A percentile compares a stretch with the other conserved stretches of the same genome.
These are phyloP conservation scores for Solanum sitiens DNA, from an alignment of 257 asterid species.

Conservation along the genomic window DNA sequence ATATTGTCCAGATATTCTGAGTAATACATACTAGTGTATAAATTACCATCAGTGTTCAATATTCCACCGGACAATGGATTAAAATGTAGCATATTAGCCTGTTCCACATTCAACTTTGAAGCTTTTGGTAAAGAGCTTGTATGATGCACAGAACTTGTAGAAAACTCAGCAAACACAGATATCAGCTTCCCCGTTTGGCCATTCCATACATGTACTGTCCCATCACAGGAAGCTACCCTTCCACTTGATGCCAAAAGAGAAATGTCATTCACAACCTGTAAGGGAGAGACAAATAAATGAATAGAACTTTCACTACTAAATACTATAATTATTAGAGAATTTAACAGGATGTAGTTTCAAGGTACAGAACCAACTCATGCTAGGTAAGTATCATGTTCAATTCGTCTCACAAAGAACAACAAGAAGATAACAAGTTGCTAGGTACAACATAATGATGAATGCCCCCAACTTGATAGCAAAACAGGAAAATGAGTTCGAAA, in stretches of 20 bases:
- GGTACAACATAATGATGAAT: not conserved
- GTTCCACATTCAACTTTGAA: slow-evolving; percentile 48
- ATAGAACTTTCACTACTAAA: not conserved
- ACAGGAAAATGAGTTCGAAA: not conserved
- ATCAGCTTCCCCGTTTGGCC: slow-evolving; percentile 76
- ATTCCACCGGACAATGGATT: slow-evolving; percentile 72
- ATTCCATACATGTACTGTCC: slow-evolving; percentile 91
- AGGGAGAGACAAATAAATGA: slow-evolving; percentile 3
- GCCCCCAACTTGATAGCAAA: not conserved
- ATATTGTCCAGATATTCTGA: slow-evolving; percentile 56
- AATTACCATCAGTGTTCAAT: slow-evolving; percentile 71
- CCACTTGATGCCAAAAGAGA: slow-evolving; percentile 66
- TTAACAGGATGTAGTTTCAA: not conserved
- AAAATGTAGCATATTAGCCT: slow-evolving; percentile 63
- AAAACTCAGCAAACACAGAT: slow-evolving; percentile 63
- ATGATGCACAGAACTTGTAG: slow-evolving; percentile 17
- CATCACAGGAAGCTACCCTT: slow-evolving; percentile 97
- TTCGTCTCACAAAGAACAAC: not conserved
- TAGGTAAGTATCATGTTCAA: not conserved
- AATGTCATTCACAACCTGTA: slow-evolving; percentile 84
- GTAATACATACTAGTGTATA: slow-evolving; percentile 80
- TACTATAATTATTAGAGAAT: not conserved
- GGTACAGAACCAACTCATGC: not conserved
- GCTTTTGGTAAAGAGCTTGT: slow-evolving; percentile 34
- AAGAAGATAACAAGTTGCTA: not conserved